A percentile compares a stretch with the other conserved stretches of the same genome.
These are phyloP conservation scores for Trametes villosa DNA, from an alignment of 768 basidiomycete genomes.

Conservation along the genomic window DNA sequence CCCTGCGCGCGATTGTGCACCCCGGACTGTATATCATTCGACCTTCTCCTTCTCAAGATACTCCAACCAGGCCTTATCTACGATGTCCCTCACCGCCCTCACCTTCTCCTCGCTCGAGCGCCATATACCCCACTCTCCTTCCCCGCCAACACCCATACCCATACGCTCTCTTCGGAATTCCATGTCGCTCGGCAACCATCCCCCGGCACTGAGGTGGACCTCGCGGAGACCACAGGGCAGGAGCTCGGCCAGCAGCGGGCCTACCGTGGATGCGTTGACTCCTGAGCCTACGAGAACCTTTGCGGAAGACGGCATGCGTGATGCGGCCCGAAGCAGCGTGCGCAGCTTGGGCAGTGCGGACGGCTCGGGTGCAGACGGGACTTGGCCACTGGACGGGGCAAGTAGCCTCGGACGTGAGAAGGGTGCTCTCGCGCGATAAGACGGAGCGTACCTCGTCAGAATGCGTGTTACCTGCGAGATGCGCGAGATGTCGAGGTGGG, in stretches of 20 bases:
- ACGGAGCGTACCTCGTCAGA: slow-evolving; percentile 65
- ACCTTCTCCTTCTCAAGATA: slow-evolving; percentile 1
- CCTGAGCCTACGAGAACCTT: slow-evolving; percentile 77
- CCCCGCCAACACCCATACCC: slow-evolving; percentile 66
- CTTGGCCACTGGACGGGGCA: slow-evolving; percentile 53
- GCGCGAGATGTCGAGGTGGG: slow-evolving; percentile 48
- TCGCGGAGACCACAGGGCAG: slow-evolving; percentile 63
- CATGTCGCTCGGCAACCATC: slow-evolving; percentile 62
- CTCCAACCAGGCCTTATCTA: slow-evolving; percentile 40
- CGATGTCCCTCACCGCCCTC: slow-evolving; percentile 52
- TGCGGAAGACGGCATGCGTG: slow-evolving; percentile 37
- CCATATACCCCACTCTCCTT: slow-evolving; percentile 73
- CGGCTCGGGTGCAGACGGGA: slow-evolving; percentile 39
- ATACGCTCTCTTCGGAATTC: slow-evolving; percentile 55
- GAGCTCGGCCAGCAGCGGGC: slow-evolving; percentile 51
- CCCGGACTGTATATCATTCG: not conserved
- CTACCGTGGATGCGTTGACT: slow-evolving; percentile 62
- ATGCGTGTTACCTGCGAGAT: slow-evolving; percentile 75
- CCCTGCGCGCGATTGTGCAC: not conserved
- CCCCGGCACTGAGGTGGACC: slow-evolving; percentile 76
- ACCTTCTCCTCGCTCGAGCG: slow-evolving; percentile 58
- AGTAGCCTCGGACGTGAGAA: not conserved
- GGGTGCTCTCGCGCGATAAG: not conserved
- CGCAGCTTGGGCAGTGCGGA: slow-evolving; percentile 26
- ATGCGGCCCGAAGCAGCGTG: slow-evolving; percentile 24